Evolutionary conservation across 169 alveolate species (phyloP).

Genomic region (Plasmodium vivax): DNA sequence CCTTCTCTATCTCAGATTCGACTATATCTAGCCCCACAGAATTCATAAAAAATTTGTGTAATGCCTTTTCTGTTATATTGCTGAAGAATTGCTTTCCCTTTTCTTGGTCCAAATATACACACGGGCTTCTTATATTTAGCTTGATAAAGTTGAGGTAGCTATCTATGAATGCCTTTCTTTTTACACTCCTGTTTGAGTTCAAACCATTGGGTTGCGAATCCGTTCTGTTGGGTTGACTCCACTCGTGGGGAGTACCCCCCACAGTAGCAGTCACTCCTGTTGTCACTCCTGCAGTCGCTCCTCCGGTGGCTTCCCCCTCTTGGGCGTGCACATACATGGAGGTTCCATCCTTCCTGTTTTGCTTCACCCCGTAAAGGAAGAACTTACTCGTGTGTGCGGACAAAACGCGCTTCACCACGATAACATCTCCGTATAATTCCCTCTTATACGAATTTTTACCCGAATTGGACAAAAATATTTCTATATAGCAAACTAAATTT

Average conservation of each 20-base stretch:
- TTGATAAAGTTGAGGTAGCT: neutral
- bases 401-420: constrained; percentile 28
- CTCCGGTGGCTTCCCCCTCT: neutral
- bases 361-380: constrained; percentile 48
- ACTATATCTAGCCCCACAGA: constrained; percentile 83
- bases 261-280: too few relatives aligned
- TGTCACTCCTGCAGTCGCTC: neutral
- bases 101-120: constrained; percentile 87
- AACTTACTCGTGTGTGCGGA: constrained; percentile 57
- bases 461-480: constrained; percentile 47
- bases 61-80: constrained; percentile 76
- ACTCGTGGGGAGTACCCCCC: neutral
- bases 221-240: neutral
- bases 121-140: constrained; percentile 81
- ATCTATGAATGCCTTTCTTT: constrained; percentile 73
- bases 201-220: neutral
- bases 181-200: constrained; percentile 59
- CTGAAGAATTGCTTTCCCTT: constrained; percentile 81
- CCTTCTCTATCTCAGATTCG: constrained; percentile 70
- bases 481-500: constrained; percentile 16
- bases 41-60: constrained; percentile 80
- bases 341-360: neutral
- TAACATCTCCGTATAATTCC: constrained; percentile 39
- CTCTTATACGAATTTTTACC: constrained; percentile 60
- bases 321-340: neutral